Base-by-base conservation (phyloP, 1,284 basidiomycete species). In the Xerocomus minutiporus region DNA sequence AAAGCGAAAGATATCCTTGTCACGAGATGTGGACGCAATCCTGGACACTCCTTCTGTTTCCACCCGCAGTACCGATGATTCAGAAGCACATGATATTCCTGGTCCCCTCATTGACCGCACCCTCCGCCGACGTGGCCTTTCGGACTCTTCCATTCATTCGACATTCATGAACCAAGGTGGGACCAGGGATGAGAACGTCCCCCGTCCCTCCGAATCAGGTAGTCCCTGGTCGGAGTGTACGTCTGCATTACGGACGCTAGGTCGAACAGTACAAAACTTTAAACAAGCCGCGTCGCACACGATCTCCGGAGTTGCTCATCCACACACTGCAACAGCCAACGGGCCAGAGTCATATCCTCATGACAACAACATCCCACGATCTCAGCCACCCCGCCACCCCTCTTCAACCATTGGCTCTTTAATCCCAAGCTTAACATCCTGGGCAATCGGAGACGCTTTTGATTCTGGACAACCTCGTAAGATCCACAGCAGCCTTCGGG, bases 121-220 rank as follows among this genome's bases (percentile, higher is more conserved):
- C 5, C 74, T 95, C 5, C 81, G 84, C 20, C 80, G 87, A 15
- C 79, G 93, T 49, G 91, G 92, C 1, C 71, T 96, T 38, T 92
- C 88, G 1, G 94, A 97, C 67, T 93, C 92, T 5, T 93, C 91
- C 1, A 93, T 97, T 55, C 88, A 85, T 56, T 88, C 91, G 1
- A 89, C 89, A 0, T 94, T 88, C 69, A 72, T 84, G 48, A 75
- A 68, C 47, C 84, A 86, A 45, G 75, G 68, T 9, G 53, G 39
- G 15, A 11, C 4, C 1, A n/a, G 28, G 17, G 48, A 48, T 20
- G 74, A 71, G 23, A 49, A 26, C 3, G 8, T 7, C 41, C 2
- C 20, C 40, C 46, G 20, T 25, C 31, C 48, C 32, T 39, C 25
- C 23, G 58, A 51, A 29, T 47, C 40, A 47, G 36, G 13, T 32